Evolutionary conservation across 805 yeast genomes (phyloP).

Genomic region (Millerozyma acaciae): DNA sequence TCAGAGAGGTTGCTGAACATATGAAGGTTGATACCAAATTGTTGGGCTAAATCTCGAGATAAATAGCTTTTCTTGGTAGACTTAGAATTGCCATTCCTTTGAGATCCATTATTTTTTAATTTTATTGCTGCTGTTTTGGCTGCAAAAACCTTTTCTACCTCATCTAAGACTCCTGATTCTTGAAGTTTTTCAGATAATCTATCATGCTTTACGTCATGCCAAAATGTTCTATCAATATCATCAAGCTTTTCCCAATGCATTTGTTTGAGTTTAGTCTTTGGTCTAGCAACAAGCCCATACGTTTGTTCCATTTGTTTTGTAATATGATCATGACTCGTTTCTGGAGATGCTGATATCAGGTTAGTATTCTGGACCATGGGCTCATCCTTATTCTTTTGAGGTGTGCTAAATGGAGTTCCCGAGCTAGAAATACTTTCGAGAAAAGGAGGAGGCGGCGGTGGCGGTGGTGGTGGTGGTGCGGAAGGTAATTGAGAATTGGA

Average conservation of each 20-base stretch:
- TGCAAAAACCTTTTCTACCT: constrained; percentile 82
- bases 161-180: constrained; percentile 76
- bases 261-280: constrained; percentile 79
- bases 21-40: constrained; percentile 90
- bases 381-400: background rate
- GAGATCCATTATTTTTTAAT: constrained; percentile 28
- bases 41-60: constrained; percentile 86
- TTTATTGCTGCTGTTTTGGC: constrained; percentile 59
- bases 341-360: no score
- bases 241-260: constrained; percentile 97
- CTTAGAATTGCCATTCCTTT: constrained; percentile 4
- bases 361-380: no score
- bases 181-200: constrained; percentile 58
- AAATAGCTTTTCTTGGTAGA: constrained; percentile 47
- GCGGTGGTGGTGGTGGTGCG: constrained; percentile 18
- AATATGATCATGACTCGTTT: no score
- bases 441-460: constrained; percentile 13
- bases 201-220: constrained; percentile 66
- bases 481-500: constrained; percentile 5
- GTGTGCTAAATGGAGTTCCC: no score
- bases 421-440: background rate
- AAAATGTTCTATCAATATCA: constrained; percentile 76
- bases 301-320: no score
- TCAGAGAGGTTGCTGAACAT: constrained; percentile 61
- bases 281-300: constrained; percentile 39